Conservation (phyloP, 2,329 filamentous ascomycete genomes). For the Zymoseptoria brevis region DNA sequence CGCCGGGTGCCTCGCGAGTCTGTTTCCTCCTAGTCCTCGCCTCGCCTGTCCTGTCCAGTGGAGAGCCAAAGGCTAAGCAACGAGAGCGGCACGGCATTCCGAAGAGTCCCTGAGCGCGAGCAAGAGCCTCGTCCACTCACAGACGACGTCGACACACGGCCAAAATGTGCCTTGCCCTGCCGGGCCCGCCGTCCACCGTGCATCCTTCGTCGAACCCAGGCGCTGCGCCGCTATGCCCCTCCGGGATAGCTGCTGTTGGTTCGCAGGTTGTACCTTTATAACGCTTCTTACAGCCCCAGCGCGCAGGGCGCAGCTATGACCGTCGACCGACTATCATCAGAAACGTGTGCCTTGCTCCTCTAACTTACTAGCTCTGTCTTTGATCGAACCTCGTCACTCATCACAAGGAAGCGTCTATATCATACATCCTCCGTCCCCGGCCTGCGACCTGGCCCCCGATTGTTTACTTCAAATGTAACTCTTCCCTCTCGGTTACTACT, state of each 20-base stretch:
- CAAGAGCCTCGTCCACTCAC: background rate
- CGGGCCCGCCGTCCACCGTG: background rate
- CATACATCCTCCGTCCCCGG: slow-evolving; percentile 14
- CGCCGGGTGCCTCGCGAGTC: background rate
- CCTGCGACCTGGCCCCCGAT: slow-evolving; percentile 6
- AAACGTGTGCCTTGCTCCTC: slow-evolving; percentile 14
- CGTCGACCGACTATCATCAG: slow-evolving; percentile 18
- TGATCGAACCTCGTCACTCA: slow-evolving; percentile 7
- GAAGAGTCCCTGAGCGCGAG: background rate
- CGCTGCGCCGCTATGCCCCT: slow-evolving; percentile 17
- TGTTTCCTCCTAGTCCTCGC: too few species aligned
- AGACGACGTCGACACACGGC: background rate
- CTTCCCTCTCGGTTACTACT: slow-evolving; percentile 5
- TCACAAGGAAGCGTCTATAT: slow-evolving; percentile 11
- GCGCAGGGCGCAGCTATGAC: slow-evolving; percentile 13
- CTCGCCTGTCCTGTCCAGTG: too few species aligned
- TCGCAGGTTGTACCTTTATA: slow-evolving; percentile 21
- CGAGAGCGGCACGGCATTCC: background rate
- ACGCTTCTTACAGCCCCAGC: slow-evolving; percentile 18
- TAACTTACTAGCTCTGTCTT: background rate
- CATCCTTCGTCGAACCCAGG: slow-evolving; percentile 6
- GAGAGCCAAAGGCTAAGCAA: background rate
- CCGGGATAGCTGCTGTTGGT: slow-evolving; percentile 18
- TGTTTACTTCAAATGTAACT: background rate
- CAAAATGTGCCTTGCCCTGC: background rate